These are phyloP conservation scores for Paxillus ammoniavirescens DNA, from an alignment of 768 basidiomycete genomes.

Conservation along the genomic window DNA sequence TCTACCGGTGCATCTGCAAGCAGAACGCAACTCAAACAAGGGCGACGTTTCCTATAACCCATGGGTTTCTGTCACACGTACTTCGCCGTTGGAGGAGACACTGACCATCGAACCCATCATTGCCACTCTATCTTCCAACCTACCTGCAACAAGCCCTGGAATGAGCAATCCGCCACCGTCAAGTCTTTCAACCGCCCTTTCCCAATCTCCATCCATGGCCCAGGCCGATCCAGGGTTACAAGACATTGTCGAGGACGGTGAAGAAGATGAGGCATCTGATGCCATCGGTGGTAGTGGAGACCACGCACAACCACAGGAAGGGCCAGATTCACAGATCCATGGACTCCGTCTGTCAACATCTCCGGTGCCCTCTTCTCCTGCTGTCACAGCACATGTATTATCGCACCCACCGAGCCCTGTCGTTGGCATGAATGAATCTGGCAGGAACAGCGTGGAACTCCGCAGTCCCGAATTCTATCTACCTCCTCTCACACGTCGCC, in stretches of 20 bases:
- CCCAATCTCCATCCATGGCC: constrained; percentile 22
- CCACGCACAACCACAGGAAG: constrained; percentile 15
- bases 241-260: constrained; percentile 48
- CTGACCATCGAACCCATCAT: constrained; percentile 56
- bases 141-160: constrained; percentile 15
- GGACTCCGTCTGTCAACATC: constrained; percentile 56
- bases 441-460: constrained; percentile 23
- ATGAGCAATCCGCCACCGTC: constrained; percentile 36
- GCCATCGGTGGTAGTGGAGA: constrained; percentile 13
- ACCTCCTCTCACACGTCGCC: constrained; percentile 19
- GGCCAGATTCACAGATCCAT: constrained; percentile 43
- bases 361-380: constrained; percentile 30
- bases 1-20: background rate
- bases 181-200: constrained; percentile 34
- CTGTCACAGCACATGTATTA: constrained; percentile 24
- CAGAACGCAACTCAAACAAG: background rate
- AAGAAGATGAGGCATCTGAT: constrained; percentile 48
- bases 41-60: background rate
- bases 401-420: constrained; percentile 23
- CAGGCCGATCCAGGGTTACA: constrained; percentile 41
- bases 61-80: constrained; percentile 7
- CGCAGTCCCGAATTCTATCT: constrained; percentile 24
- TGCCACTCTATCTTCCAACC: constrained; percentile 29
- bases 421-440: constrained; percentile 12
- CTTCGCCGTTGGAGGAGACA: constrained; percentile 10